Evolutionary conservation across 192 early-diverging fungal species (phyloP), one percentile per base, ranked within the genome.

Genomic region (Borealophlyctis nickersoniae): DNA sequence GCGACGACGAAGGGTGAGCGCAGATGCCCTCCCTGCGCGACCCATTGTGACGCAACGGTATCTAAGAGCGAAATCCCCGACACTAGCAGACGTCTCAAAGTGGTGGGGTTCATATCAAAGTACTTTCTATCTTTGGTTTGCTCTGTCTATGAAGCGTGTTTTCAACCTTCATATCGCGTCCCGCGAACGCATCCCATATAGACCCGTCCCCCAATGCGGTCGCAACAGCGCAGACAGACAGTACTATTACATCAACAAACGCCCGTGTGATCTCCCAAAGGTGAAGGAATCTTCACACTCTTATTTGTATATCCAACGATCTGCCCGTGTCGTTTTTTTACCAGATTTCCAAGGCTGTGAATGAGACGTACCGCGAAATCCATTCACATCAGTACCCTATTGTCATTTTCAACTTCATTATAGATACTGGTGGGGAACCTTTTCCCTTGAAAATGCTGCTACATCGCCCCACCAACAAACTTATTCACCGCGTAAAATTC

Each of bases 191-290:
- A 28, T 89, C 85, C 1, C 70, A 87, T 87, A 0, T 0, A 84
- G 86, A 28, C 88, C 91, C 0, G 65, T 69, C 27, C 81, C 83
- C 2, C 84, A 83, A 0, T 77, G 78, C 45, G 93, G 93, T 0
- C 71, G 95, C 5, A 88, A 84, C 29, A 87, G 72, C 14, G 35
- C 74, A 0, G 97, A 98, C 65, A 81, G 91, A 36, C 94, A 96
- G 79, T 98, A 86, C 60, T 72, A 89, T 31, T 98, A 79, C 62
- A 82, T 99, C 57, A 98, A 98, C 72, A 88, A 88, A 7, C 86
- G 95, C 22, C 95, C 97, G 0, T 92, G 92, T 59, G 79, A 83
- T 50, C 70, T 96, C 36, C 91, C 90, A 52, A 92, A 89, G 63
- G 87, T 89, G 66, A n/a, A n/a, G n/a, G n/a, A n/a, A n/a, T n/a